A percentile compares a stretch with the other conserved stretches of the same genome.
Evolutionary conservation across 768 basidiomycete genomes (phyloP).

Genomic region (Lactifluus hygrophoroides): DNA sequence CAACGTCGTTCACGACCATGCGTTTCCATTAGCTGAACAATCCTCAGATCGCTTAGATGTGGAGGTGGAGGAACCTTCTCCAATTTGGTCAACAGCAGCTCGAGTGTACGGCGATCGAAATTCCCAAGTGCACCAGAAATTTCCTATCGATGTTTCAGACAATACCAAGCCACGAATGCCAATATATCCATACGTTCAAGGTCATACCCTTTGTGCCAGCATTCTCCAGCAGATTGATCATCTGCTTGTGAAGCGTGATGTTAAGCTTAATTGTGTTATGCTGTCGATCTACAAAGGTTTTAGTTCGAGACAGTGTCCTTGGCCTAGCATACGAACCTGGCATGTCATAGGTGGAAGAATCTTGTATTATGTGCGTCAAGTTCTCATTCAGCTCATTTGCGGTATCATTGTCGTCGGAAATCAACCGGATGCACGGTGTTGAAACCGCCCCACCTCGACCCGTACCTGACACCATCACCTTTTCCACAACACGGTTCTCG

Average conservation of each 20-base stretch:
- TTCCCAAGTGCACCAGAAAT: conserved; percentile 50
- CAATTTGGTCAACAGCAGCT: conserved; percentile 66
- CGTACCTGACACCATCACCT: conserved; percentile 56
- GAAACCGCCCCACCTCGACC: conserved; percentile 35
- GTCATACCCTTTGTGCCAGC: conserved; percentile 65
- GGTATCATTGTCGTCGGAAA: conserved; percentile 34
- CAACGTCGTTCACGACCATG: conserved; percentile 80
- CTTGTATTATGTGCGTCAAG: conserved; percentile 14
- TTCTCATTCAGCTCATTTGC: neutral
- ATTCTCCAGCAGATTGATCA: conserved; percentile 63
- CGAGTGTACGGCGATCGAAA: conserved; percentile 76
- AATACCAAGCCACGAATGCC: neutral
- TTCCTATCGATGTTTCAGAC: conserved; percentile 38
- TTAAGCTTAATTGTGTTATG: conserved; percentile 40
- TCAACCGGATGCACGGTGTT: conserved; percentile 61
- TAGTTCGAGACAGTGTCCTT: neutral
- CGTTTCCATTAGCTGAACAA: conserved; percentile 70
- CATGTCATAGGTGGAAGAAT: conserved; percentile 21
- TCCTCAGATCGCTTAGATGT: conserved; percentile 64
- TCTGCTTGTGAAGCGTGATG: conserved; percentile 68
- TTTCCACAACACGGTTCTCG: conserved; percentile 65
- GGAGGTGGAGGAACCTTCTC: conserved; percentile 55
- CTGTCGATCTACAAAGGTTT: neutral
- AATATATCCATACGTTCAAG: conserved; percentile 42
- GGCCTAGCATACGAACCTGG: conserved; percentile 25